Conservation (phyloP, 495 filamentous ascomycete genomes). For the Penicillium robsamsonii region DNA sequence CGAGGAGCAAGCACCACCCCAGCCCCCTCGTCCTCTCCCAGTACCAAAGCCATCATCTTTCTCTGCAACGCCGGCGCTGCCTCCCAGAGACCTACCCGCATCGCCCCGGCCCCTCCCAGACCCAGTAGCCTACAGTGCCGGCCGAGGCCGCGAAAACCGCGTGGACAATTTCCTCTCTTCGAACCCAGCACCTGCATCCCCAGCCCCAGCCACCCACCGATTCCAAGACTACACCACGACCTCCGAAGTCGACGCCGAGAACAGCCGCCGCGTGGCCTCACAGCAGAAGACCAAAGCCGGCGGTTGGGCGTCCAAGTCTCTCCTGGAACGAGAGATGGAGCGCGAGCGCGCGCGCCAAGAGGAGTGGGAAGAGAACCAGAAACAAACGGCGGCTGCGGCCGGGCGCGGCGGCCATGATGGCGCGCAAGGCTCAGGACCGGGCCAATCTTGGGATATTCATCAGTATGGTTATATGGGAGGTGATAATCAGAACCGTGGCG, state of each 20-base stretch:
- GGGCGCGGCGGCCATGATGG: slow-evolving; percentile 39
- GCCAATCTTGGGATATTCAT: slow-evolving; percentile 76
- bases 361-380: slow-evolving; percentile 94
- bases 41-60: slow-evolving; percentile 25
- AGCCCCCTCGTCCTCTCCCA: slow-evolving; percentile 44
- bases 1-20: slow-evolving; percentile 39
- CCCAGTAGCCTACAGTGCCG: slow-evolving; percentile 29
- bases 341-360: slow-evolving; percentile 85
- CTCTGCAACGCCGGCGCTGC: slow-evolving; percentile 14
- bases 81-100: slow-evolving; percentile 21
- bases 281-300: slow-evolving; percentile 70
- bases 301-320: slow-evolving; percentile 74
- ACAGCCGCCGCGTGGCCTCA: slow-evolving; percentile 59
- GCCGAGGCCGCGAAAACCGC: slow-evolving; percentile 32
- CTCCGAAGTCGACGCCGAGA: slow-evolving; percentile 66
- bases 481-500: slow-evolving; percentile 75
- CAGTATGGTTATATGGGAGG: slow-evolving; percentile 87
- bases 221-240: slow-evolving; percentile 57
- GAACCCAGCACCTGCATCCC: slow-evolving; percentile 46
- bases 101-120: slow-evolving; percentile 36
- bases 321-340: slow-evolving; percentile 95
- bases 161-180: slow-evolving; percentile 50
- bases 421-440: slow-evolving; percentile 52
- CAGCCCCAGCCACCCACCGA: slow-evolving; percentile 41
- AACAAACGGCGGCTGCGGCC: slow-evolving; percentile 60